A percentile compares a stretch with the other conserved stretches of the same genome.
Conservation (phyloP, 192 early-diverging fungal species). For the Linnemannia zychae region DNA sequence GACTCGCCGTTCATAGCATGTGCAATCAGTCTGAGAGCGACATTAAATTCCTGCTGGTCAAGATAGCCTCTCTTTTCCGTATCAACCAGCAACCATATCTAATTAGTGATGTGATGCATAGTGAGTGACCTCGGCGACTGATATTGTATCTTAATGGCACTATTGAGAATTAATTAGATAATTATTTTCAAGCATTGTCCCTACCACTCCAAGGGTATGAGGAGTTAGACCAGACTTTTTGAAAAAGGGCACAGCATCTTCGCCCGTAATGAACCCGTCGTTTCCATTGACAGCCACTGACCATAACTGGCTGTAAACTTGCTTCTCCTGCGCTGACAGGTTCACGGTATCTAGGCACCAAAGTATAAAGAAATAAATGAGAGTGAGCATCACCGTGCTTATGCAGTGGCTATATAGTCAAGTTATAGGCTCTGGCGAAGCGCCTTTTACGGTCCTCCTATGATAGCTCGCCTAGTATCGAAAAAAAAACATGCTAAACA, state of each 20-base stretch:
- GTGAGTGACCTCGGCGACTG: too few relatives aligned
- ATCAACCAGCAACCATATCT: slow-evolving; percentile 93
- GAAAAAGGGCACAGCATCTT: slow-evolving; percentile 80
- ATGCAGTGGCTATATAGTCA: too few relatives aligned
- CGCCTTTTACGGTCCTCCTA: too few relatives aligned
- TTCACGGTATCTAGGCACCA: slow-evolving; percentile 22
- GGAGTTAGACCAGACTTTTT: slow-evolving; percentile 76
- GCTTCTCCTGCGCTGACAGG: slow-evolving; percentile 72
- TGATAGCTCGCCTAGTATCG: too few relatives aligned
- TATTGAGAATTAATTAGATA: too few relatives aligned
- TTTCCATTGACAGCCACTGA: slow-evolving; percentile 69
- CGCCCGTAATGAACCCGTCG: slow-evolving; percentile 74
- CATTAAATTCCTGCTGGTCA: slow-evolving; percentile 77
- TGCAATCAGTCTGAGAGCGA: slow-evolving; percentile 91
- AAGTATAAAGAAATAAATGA: neutral
- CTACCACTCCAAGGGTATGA: slow-evolving; percentile 69
- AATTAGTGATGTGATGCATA: neutral
- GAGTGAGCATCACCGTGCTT: too few relatives aligned
- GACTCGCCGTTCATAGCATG: slow-evolving; percentile 82
- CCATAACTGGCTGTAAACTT: slow-evolving; percentile 71
- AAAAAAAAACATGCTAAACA: too few relatives aligned
- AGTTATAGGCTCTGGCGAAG: too few relatives aligned
- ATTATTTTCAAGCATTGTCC: neutral
- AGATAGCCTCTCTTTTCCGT: slow-evolving; percentile 81
- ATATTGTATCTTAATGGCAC: too few relatives aligned